phyloP scores from a whole-genome alignment of 148 eudicot genomes.

The Drosera capensis region DNA sequence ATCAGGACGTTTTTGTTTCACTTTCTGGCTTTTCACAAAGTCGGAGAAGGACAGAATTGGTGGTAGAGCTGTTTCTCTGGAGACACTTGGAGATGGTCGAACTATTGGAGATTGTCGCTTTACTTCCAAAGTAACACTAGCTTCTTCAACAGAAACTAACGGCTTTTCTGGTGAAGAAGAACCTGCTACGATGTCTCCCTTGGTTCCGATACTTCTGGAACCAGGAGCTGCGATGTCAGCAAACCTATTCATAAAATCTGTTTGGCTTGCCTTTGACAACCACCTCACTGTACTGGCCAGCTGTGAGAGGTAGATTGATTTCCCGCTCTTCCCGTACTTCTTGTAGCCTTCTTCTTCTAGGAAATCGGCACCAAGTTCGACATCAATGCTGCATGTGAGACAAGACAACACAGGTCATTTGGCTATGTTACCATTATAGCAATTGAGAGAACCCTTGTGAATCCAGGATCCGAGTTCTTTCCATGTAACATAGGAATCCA shows the following conservation, averaged over 20 bases:
- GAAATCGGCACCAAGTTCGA: constrained; percentile 31
- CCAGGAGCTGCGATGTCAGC: constrained; percentile 8
- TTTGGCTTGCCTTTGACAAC: constrained; percentile 44
- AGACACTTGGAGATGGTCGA: constrained; percentile 9
- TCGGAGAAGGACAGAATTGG: constrained; percentile 35
- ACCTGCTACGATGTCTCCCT: constrained; percentile 3
- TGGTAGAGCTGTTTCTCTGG: constrained; percentile 23
- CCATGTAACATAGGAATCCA: too few relatives aligned
- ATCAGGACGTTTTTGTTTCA: background rate
- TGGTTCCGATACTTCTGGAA: constrained; percentile 7
- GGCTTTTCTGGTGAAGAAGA: constrained; percentile 11
- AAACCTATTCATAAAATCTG: constrained; percentile 34
- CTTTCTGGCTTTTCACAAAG: background rate
- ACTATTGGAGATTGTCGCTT: constrained; percentile 10
- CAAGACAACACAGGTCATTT: background rate
- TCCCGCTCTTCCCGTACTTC: constrained; percentile 59
- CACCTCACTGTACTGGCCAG: constrained; percentile 82
- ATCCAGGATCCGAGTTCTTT: background rate
- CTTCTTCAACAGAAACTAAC: constrained; percentile 10
- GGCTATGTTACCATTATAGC: background rate
- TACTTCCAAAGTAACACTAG: constrained; percentile 6
- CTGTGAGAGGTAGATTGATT: constrained; percentile 74
- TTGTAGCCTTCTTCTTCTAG: constrained; percentile 71
- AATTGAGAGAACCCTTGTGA: background rate
- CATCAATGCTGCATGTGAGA: constrained; percentile 34